phyloP scores from a whole-genome alignment of 345 rosid species.

The Clarkia xantiana region DNA sequence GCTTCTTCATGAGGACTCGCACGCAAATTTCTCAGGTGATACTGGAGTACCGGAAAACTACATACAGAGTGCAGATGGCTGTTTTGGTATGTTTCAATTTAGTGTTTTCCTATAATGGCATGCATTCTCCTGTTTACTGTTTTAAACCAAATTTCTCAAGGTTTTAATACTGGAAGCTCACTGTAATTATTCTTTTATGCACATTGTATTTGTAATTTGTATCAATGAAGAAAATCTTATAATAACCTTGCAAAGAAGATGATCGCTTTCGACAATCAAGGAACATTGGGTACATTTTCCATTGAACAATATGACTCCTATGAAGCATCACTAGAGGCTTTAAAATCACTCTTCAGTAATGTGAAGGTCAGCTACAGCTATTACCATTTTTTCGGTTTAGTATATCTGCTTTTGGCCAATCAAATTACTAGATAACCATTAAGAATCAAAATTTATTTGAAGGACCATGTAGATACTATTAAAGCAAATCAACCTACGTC shows the following conservation, averaged over 20 bases:
- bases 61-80: constrained; percentile 89
- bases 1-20: constrained; percentile 88
- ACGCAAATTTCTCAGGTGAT: constrained; percentile 86
- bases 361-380: constrained; percentile 41
- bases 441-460: constrained; percentile 20
- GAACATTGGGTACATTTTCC: constrained; percentile 54
- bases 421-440: no score
- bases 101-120: no score
- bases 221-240: neutral
- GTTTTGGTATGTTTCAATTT: constrained; percentile 47
- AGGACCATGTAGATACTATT: constrained; percentile 34
- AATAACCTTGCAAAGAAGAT: constrained; percentile 27
- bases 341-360: constrained; percentile 56
- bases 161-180: no score
- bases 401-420: neutral
- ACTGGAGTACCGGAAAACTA: constrained; percentile 71
- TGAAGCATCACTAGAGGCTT: constrained; percentile 41
- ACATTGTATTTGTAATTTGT: neutral
- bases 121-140: no score
- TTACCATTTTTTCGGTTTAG: neutral
- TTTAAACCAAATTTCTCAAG: no score
- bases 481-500: constrained; percentile 11
- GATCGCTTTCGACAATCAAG: constrained; percentile 66
- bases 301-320: constrained; percentile 47
- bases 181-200: constrained; percentile 27